phyloP scores from a whole-genome alignment of 345 rosid genomes.

The Gossypium ekmanianum region DNA sequence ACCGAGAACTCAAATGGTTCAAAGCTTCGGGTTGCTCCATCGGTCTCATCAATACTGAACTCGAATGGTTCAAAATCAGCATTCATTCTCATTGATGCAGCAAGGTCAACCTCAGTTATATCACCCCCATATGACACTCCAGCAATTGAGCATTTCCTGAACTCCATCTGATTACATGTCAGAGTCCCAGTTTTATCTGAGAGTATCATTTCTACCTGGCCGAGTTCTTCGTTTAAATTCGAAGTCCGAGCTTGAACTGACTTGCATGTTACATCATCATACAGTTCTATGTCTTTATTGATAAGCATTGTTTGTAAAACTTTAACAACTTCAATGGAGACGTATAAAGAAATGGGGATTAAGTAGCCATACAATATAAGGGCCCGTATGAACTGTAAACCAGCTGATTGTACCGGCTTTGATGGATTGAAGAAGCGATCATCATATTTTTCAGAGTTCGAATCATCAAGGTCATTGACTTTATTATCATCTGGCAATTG shows the following conservation, averaged over 20 bases:
- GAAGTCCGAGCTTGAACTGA: conserved; percentile 69
- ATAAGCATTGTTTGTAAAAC: conserved; percentile 68
- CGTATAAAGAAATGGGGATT: conserved; percentile 78
- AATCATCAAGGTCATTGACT: background rate
- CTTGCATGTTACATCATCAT: conserved; percentile 52
- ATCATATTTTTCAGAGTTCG: background rate
- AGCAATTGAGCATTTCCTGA: conserved; percentile 74
- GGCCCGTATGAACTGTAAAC: conserved; percentile 52
- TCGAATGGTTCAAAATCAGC: conserved; percentile 36
- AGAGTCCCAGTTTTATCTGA: conserved; percentile 85
- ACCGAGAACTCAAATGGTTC: conserved; percentile 26
- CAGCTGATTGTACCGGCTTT: conserved; percentile 37
- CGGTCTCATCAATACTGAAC: conserved; percentile 21
- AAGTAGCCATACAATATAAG: conserved; percentile 65
- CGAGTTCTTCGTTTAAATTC: conserved; percentile 73
- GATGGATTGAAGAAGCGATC: conserved; percentile 39
- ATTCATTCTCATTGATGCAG: conserved; percentile 51
- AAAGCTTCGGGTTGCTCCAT: conserved; percentile 18
- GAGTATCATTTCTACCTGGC: conserved; percentile 68
- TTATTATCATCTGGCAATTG: conserved; percentile 26
- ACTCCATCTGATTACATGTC: conserved; percentile 85
- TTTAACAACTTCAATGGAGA: conserved; percentile 70
- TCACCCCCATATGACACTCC: conserved; percentile 61
- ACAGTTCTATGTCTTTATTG: conserved; percentile 56
- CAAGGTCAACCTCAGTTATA: conserved; percentile 58